Conservation (phyloP, 2,329 filamentous ascomycete genomes). For the Penicillium glabrum region DNA sequence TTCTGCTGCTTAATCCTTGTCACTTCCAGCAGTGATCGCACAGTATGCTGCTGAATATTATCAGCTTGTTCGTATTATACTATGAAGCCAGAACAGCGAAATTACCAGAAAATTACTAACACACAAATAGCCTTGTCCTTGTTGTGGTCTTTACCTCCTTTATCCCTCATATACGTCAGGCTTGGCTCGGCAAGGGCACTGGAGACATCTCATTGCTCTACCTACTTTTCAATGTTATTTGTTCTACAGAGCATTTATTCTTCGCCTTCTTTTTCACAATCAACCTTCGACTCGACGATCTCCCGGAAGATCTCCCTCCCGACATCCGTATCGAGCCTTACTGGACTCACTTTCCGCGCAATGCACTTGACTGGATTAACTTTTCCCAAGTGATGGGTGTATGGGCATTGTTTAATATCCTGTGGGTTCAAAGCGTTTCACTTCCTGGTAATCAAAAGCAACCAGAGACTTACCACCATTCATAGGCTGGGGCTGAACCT, state of each 20-base stretch:
- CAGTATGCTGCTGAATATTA: not conserved
- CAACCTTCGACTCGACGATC: not conserved
- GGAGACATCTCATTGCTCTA: not conserved
- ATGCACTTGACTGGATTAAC: not conserved
- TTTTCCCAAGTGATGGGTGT: not conserved
- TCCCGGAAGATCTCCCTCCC: not conserved
- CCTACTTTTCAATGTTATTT: not conserved
- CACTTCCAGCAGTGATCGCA: not conserved
- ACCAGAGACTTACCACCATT: not conserved
- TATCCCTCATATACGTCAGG: not conserved
- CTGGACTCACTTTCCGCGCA: not conserved
- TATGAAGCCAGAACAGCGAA: not conserved
- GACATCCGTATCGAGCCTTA: not conserved
- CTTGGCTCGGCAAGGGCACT: not conserved
- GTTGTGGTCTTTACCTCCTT: not conserved
- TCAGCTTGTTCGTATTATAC: not conserved
- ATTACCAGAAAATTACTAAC: not conserved
- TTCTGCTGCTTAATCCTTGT: not conserved
- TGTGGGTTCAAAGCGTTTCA: not conserved
- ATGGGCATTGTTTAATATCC: not conserved
- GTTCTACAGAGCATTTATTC: not conserved
- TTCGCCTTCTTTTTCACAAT: not conserved
- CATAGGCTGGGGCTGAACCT: not conserved
- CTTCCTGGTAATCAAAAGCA: not conserved
- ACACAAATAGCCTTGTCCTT: not conserved